Base-by-base conservation (phyloP, 495 filamentous ascomycete genomes). In the Xylaria scruposa region DNA sequence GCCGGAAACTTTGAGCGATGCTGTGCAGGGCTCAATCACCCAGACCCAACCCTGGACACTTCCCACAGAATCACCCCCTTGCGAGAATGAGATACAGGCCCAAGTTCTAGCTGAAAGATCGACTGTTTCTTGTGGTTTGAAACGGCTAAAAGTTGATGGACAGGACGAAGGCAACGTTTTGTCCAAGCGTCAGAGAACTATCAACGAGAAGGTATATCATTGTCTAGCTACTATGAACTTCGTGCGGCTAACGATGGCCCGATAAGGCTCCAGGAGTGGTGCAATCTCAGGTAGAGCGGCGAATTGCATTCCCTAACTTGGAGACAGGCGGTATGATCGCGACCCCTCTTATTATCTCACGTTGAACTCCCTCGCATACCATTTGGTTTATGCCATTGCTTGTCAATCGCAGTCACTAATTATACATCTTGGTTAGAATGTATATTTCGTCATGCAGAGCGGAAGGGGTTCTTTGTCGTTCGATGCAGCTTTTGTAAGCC, bases 371-470 rank as follows among this genome's bases (percentile, higher is more conserved):
- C 24, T 19, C 40, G 26, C 3, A 8, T 21, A 26, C 19, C 24
- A 19, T 15, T 49, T 29, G 3, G 10, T n/a, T 36, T 24, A 38
- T 38, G 12, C n/a, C 38, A 21, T 17, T 12, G 26, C 15, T 46
- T 7, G 6, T 6, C 4, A 29, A 12, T 29, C 12, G 2, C n/a
- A n/a, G 26, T 26, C 9, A 56, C 46, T 72, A 8, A 72, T 7
- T 1, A 40, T 1, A 1, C 63, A 72, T 73, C 24, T 75, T 67
- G 38, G 12, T 68, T 61, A 56, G 77, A 79, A 47, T 75, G 77
- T 21, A 78, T 79, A 33, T 79, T 79, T 40, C 71, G 67, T 36
- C 76, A 79, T 63, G 71, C 76, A 19, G 70, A 76, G n/a, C 74
- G 71, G 36, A 70, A 67, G 17, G 76, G 77, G 13, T 72, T 64